Evolutionary conservation across 306 rosid species (phyloP), one percentile per base, ranked within the genome.

Genomic region (Macrotyloma uniflorum): DNA sequence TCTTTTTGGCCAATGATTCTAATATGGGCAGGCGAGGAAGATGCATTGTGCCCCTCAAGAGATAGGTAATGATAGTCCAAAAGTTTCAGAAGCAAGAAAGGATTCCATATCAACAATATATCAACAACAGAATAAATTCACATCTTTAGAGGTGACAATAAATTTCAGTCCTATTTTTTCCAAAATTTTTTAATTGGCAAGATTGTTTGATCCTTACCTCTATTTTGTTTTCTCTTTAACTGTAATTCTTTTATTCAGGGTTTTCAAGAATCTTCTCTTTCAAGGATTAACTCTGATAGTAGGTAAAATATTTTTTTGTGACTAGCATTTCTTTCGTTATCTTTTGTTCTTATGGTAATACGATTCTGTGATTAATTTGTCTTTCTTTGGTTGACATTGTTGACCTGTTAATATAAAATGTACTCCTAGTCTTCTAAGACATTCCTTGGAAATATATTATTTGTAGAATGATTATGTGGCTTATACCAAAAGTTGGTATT

Each of bases 41-140:
- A 91, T 91, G 96, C 90, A 80, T 79, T 85, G 89, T 81, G 83
- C 80, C 83, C 82, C 75, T 85, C 85, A 57, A 78, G 74, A 84
- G 77, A 72, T 69, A 73, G 83, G 79, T 70, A 83, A 83, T 59
- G 90, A 84, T 74, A 59, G 79, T 75, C 82, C 67, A 36, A 80
- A 86, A 81, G 80, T 70, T 86, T 80, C 83, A 49, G 85, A 79
- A 57, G 76, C 77, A 30, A 75, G 84, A 84, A 89, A 83, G 77
- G 81, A 81, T 51, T 79, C 86, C 63, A 61, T 72, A 65, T 72
- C 87, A 30, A 73, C 86, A 28, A 79, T 59, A 67, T 32, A 68
- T 66, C 84, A 83, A 51, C 82, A 89, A 70, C 68, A 72, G 76
- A 64, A 61, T 66, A 53, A 67, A 74, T 22, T 54, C 64, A 54